phyloP scores from a whole-genome alignment of 371 early-diverging fungal genomes.

The Syncephalis fuscata region DNA sequence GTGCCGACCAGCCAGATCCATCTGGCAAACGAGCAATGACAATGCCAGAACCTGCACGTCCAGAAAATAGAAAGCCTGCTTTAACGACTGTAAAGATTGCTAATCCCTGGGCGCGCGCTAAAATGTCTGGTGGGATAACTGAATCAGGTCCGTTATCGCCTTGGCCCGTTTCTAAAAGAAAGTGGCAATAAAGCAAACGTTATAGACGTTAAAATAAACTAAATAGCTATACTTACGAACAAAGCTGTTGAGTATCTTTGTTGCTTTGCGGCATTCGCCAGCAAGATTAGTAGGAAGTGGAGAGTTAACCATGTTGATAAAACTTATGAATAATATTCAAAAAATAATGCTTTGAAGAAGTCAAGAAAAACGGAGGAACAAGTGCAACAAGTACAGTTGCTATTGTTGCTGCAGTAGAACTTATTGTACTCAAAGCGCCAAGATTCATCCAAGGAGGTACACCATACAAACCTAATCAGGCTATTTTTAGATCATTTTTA shows the following conservation, averaged over 20 bases:
- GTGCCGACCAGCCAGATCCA: constrained; percentile 54
- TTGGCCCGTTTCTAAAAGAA: constrained; percentile 5
- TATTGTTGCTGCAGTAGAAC: too few species aligned
- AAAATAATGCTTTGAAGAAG: too few species aligned
- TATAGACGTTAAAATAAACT: not conserved
- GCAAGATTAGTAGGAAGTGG: constrained; percentile 40
- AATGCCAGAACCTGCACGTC: constrained; percentile 79
- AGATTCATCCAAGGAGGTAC: too few species aligned
- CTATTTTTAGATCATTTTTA: too few species aligned
- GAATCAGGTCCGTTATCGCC: constrained; percentile 46
- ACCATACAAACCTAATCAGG: too few species aligned
- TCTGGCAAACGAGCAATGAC: constrained; percentile 56
- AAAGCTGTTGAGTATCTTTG: constrained; percentile 60
- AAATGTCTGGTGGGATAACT: constrained; percentile 52
- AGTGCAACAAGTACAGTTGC: too few species aligned
- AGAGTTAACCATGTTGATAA: constrained; percentile 22
- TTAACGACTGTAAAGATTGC: constrained; percentile 86
- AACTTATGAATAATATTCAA: not conserved
- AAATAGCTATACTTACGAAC: constrained; percentile 21
- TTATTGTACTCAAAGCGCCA: too few species aligned
- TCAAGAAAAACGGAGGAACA: too few species aligned
- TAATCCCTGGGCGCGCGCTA: constrained; percentile 69
- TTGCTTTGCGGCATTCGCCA: constrained; percentile 55
- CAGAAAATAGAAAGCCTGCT: constrained; percentile 84
- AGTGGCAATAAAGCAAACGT: not conserved